Evolutionary conservation across 2,329 filamentous ascomycete genomes (phyloP).

Genomic region (Penicillium sp.): DNA sequence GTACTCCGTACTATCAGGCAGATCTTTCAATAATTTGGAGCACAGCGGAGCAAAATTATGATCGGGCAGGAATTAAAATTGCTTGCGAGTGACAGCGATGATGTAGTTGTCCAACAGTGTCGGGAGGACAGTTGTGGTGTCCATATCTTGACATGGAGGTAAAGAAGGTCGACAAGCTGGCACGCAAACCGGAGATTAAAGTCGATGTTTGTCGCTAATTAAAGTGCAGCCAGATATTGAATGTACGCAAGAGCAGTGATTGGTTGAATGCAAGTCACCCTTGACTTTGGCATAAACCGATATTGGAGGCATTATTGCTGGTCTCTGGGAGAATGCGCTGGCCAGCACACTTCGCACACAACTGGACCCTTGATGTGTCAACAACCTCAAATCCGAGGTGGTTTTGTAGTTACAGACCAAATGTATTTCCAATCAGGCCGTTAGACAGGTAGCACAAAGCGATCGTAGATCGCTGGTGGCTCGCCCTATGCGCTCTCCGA

Average conservation of each 20-base stretch:
- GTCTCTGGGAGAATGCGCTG: neutral
- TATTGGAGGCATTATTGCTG: neutral
- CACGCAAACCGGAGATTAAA: neutral
- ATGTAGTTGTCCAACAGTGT: neutral
- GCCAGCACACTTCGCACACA: neutral
- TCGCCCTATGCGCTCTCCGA: neutral
- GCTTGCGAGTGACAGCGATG: neutral
- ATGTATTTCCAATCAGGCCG: neutral
- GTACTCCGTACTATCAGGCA: neutral
- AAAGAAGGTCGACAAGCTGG: neutral
- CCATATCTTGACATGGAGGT: conserved; percentile 1
- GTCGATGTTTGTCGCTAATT: too few species aligned
- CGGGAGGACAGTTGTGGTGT: neutral
- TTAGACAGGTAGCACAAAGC: neutral
- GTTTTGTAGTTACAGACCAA: neutral
- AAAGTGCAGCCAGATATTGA: too few species aligned
- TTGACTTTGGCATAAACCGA: too few species aligned
- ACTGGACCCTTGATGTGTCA: neutral
- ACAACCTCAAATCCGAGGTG: neutral
- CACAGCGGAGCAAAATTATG: neutral
- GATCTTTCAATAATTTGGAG: neutral
- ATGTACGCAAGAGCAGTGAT: too few species aligned
- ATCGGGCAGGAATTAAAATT: too few species aligned
- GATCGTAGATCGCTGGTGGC: neutral
- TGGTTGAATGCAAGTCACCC: neutral